Base-by-base conservation (phyloP, 768 basidiomycete genomes). In the Hortiboletus campestris region DNA sequence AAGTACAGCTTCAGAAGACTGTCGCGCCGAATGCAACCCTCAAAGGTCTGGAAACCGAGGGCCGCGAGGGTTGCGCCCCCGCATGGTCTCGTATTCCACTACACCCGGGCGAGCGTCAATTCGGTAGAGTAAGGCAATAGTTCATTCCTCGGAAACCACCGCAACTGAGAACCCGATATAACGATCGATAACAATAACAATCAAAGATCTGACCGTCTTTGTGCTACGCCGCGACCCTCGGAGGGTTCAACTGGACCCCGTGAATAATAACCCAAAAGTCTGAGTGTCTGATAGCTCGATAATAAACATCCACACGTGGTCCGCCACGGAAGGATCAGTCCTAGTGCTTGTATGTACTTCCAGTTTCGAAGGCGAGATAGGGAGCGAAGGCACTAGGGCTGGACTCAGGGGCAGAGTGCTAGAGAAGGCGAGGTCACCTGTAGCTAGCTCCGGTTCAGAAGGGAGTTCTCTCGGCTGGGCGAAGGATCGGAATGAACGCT, bases 181-280 rank as follows among this genome's bases (percentile, higher is more conserved):
- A 72, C 74, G 29, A 87, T 57, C 35, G 66, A 70, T 45, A 87
- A 74, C 46, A 70, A 72, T 48, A 87, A 74, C 46, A 69, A 72
- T 48, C 67, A 64, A 42, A 86, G 72, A 16, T 67, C 55, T 6
- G 76, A 73, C 39, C 71, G 77, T 12, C 19, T 63, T 25, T 62
- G 49, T 68, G 71, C 59, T 84, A 76, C 57, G 80, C 79, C 25
- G 60, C 56, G 28, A 74, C 60, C 39, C 25, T 25, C 25, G 25
- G 75, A 75, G 1, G 83, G 84, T n/a, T 83, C 6, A 6, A 25
- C 25, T 25, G 80, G 45, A 84, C 82, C 48, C 82, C 75, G n/a
- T 59, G 49, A 77, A 63, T 81, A 82, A 46, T 79, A n/a, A 84
- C 11, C n/a, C 78, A 72, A n/a, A 25, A 85, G 74, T 50, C 80